A percentile compares a stretch with the other conserved stretches of the same genome.
Conservation (phyloP, 768 basidiomycete species). For the Rhizopogon rudus region DNA sequence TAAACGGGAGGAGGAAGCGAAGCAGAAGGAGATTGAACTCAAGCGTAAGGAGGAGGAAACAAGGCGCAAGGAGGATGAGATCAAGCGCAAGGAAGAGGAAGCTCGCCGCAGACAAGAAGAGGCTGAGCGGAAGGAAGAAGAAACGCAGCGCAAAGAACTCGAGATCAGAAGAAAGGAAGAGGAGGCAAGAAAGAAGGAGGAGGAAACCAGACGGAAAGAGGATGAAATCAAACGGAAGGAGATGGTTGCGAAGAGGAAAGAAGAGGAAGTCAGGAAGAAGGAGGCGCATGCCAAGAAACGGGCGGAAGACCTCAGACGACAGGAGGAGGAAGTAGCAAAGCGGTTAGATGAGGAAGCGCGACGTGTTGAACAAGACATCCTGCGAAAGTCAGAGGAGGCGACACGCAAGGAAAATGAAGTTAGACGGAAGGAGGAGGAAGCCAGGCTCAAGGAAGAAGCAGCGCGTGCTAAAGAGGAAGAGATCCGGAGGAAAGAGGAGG, state of each 20-base stretch:
- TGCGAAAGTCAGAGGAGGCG: conserved; percentile 23
- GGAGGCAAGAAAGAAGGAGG: conserved; percentile 20
- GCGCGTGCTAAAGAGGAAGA: conserved; percentile 22
- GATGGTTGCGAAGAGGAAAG: conserved; percentile 17
- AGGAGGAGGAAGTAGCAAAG: conserved; percentile 18
- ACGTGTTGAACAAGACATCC: conserved; percentile 8
- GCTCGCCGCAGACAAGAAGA: conserved; percentile 21
- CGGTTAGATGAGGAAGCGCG: conserved; percentile 17
- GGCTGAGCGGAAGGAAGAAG: conserved; percentile 17
- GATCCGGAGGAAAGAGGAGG: conserved; percentile 21
- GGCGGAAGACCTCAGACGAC: conserved; percentile 15
- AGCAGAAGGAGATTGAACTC: conserved; percentile 21
- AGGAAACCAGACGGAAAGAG: conserved; percentile 12
- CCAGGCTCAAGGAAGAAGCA: conserved; percentile 17
- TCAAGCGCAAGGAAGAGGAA: conserved; percentile 20
- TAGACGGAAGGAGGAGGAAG: conserved; percentile 21
- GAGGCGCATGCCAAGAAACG: conserved; percentile 12
- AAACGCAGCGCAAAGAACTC: conserved; percentile 15
- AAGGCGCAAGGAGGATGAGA: conserved; percentile 23
- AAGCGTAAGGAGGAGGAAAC: conserved; percentile 20
- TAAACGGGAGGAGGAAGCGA: conserved; percentile 5
- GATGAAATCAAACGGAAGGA: conserved; percentile 24
- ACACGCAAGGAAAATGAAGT: conserved; percentile 20
- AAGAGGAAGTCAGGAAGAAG: conserved; percentile 18
- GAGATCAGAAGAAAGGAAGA: conserved; percentile 17